phyloP scores from a whole-genome alignment of 2,329 filamentous ascomycete genomes.

The Malbranchea zuffiana region DNA sequence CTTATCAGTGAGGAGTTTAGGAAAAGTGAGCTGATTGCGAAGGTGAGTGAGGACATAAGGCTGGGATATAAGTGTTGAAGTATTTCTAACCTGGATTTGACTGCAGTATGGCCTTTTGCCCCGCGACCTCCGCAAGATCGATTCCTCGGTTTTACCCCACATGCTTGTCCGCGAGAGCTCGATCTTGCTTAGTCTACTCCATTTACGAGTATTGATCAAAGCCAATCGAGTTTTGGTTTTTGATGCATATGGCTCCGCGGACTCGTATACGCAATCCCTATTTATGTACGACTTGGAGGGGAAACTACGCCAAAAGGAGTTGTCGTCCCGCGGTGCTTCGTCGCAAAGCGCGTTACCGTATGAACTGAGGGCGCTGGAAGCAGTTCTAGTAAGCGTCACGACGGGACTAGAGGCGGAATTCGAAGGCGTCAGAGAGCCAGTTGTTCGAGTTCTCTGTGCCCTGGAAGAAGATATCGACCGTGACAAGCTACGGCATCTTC shows the following conservation, averaged over 20 bases:
- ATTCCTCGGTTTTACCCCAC: constrained; percentile 88
- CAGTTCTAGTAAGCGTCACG: constrained; percentile 87
- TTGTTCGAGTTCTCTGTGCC: constrained; percentile 76
- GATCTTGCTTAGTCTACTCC: constrained; percentile 91
- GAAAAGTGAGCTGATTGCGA: constrained; percentile 93
- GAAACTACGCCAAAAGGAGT: constrained; percentile 69
- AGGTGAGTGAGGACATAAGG: constrained; percentile 43
- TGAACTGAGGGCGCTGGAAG: constrained; percentile 91
- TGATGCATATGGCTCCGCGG: constrained; percentile 87
- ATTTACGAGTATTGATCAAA: constrained; percentile 91
- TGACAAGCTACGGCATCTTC: constrained; percentile 78
- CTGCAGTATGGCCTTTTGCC: constrained; percentile 76
- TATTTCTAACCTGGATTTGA: not conserved
- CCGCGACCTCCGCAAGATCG: constrained; percentile 92
- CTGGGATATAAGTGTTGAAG: constrained; percentile 7
- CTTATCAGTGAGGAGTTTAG: constrained; percentile 92
- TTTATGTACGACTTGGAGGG: constrained; percentile 98
- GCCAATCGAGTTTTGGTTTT: constrained; percentile 89
- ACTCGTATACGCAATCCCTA: constrained; percentile 87
- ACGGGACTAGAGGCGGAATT: constrained; percentile 88
- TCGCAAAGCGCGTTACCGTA: constrained; percentile 60
- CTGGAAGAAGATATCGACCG: constrained; percentile 94
- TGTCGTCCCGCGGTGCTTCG: constrained; percentile 37
- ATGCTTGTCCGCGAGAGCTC: constrained; percentile 88
- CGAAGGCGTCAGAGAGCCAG: constrained; percentile 82